These are phyloP conservation scores for Prunella vulgaris DNA, from an alignment of 257 asterid genomes.

Conservation along the genomic window DNA sequence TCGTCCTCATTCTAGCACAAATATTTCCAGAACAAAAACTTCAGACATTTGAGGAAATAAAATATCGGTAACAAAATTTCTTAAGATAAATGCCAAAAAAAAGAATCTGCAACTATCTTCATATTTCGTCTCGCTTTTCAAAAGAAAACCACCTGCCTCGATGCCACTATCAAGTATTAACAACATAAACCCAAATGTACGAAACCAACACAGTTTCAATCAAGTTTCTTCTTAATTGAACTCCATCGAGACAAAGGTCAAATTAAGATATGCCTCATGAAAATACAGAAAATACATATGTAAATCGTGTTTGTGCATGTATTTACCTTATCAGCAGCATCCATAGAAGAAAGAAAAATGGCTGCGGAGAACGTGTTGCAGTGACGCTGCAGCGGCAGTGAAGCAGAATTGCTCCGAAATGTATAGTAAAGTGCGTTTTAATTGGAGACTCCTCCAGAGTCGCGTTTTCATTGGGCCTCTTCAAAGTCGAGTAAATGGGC, in stretches of 20 bases:
- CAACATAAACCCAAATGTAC: not conserved
- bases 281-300: not conserved
- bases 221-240: not conserved
- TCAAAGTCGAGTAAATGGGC: not conserved
- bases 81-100: not conserved
- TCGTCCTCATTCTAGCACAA: conserved; percentile 39
- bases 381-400: conserved; percentile 5
- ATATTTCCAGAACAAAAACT: not conserved
- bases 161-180: not conserved
- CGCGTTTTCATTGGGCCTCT: not conserved
- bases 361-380: conserved; percentile 8
- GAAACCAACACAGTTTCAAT: not conserved
- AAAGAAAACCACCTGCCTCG: not conserved
- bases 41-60: not conserved
- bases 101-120: no score
- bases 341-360: conserved; percentile 18
- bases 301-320: conserved; percentile 1
- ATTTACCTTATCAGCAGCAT: conserved; percentile 24
- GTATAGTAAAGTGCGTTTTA: not conserved
- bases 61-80: not conserved
- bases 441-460: not conserved
- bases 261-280: not conserved
- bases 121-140: not conserved
- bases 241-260: not conserved
- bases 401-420: not conserved